Base-by-base conservation (phyloP, 192 early-diverging fungal species). In the Coemansia sp. region DNA sequence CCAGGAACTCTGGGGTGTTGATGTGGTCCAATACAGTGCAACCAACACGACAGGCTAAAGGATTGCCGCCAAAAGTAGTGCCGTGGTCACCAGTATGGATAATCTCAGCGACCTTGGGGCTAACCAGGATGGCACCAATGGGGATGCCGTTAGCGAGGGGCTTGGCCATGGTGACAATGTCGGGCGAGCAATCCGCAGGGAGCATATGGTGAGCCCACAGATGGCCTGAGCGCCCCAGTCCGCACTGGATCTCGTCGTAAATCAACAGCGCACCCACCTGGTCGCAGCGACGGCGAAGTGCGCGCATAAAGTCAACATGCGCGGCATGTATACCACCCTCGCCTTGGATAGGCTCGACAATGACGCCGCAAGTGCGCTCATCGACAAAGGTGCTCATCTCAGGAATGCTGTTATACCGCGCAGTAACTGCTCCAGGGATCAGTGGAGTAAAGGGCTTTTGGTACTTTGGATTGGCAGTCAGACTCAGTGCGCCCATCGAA, bases 241-340 rank as follows among this genome's bases (percentile, higher is more conserved):
- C 96, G 77, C 96, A 96, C 89, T 96, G 94, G 72, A 98, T 95
- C 80, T 98, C 95, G 86, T 97, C 97, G 75, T 86, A 95, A 63
- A 99, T 96, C 76, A 99, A 84, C 58, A 97, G 53, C n/a, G 93
- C 92, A 12, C 90, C 91, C 27, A 92, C 89, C 62, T 94, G 89
- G 76, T 95, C 87, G 75, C 96, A 97, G 45, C 89, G 84, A 31
- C 84, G 74, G 42, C 95, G 89, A 27, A 99, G 59, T 12, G 88
- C 87, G 66, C 88, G 78, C 75, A 98, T 72, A 66, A 97, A 99
- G 57, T 90, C 92, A 4, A 85, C 74, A 1, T 75, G 83, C 1
- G 92, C 94, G 36, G 81, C 50, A 72, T 89, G 87, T 68, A 99
- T 86, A 39, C 97, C 95, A 64, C 97, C 97, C 72, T 98, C 97